These are phyloP conservation scores for Penicillium sp. DNA, from an alignment of 2,329 filamentous ascomycete genomes.

Conservation along the genomic window DNA sequence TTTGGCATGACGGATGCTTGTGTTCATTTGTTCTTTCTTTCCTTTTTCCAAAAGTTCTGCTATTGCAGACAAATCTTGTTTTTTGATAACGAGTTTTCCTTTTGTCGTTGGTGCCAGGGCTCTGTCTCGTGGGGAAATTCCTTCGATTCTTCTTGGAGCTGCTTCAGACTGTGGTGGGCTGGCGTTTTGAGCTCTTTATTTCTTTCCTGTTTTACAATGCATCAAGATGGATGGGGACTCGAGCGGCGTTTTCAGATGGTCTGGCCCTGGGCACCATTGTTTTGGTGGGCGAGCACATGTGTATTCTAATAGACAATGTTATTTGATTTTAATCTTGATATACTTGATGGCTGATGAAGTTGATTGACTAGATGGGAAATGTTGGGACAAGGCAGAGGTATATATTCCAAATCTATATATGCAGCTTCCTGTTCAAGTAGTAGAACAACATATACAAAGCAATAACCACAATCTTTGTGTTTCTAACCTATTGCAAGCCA, in stretches of 20 bases:
- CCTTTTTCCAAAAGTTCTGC: neutral
- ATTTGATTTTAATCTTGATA: neutral
- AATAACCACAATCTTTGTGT: neutral
- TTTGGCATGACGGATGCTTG: neutral
- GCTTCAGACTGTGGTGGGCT: neutral
- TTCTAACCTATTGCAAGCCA: neutral
- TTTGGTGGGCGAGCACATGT: constrained; percentile 7
- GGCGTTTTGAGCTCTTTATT: constrained; percentile 3
- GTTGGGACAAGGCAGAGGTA: neutral
- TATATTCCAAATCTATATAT: neutral
- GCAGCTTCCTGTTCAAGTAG: neutral
- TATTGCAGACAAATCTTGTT: neutral
- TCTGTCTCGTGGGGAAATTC: neutral
- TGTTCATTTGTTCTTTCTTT: neutral
- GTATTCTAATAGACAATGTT: constrained; percentile 17
- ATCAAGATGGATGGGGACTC: constrained; percentile 15
- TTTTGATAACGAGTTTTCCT: neutral
- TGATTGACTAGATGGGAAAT: neutral
- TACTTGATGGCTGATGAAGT: neutral
- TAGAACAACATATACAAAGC: neutral
- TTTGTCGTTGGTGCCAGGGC: neutral
- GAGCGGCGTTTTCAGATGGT: constrained; percentile 18
- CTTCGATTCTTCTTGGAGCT: neutral
- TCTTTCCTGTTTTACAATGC: constrained; percentile 9
- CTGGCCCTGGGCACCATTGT: constrained; percentile 9